These are phyloP conservation scores for Hibiscus mutabilis DNA, from an alignment of 345 rosid species.

Conservation along the genomic window DNA sequence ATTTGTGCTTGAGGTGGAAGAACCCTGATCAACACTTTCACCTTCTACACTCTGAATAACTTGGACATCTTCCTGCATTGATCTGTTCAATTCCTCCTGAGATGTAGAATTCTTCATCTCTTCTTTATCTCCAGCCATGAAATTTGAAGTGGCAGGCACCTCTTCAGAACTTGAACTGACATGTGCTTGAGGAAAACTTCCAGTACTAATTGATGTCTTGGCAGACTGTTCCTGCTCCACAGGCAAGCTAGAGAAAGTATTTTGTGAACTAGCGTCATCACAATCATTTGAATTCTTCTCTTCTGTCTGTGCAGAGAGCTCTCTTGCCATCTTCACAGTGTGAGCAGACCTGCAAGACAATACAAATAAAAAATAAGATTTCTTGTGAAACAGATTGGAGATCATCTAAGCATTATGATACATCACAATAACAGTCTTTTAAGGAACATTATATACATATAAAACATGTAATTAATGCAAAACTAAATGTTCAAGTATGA, in stretches of 20 bases:
- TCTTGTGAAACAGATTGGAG: conserved; percentile 8
- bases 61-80: conserved; percentile 36
- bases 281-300: conserved; percentile 74
- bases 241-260: conserved; percentile 79
- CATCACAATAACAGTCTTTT: not conserved
- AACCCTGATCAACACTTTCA: conserved; percentile 40
- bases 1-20: conserved; percentile 49
- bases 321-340: conserved; percentile 83
- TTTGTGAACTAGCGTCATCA: conserved; percentile 77
- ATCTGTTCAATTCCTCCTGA: conserved; percentile 43
- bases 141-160: conserved; percentile 35
- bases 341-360: conserved; percentile 65
- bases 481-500: conserved; percentile 9
- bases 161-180: conserved; percentile 87
- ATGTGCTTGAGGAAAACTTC: conserved; percentile 87
- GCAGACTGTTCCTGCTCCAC: conserved; percentile 72
- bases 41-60: conserved; percentile 39
- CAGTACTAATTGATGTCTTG: conserved; percentile 76
- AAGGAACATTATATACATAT: not conserved
- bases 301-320: conserved; percentile 62
- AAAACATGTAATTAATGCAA: conserved; percentile 10
- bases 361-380: not conserved
- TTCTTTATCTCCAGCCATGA: conserved; percentile 39
- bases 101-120: conserved; percentile 32
- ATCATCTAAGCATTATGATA: conserved; percentile 7